Evolutionary conservation across 106 monocot genomes (phyloP).

Genomic region (Phalaenopsis aphrodite): DNA sequence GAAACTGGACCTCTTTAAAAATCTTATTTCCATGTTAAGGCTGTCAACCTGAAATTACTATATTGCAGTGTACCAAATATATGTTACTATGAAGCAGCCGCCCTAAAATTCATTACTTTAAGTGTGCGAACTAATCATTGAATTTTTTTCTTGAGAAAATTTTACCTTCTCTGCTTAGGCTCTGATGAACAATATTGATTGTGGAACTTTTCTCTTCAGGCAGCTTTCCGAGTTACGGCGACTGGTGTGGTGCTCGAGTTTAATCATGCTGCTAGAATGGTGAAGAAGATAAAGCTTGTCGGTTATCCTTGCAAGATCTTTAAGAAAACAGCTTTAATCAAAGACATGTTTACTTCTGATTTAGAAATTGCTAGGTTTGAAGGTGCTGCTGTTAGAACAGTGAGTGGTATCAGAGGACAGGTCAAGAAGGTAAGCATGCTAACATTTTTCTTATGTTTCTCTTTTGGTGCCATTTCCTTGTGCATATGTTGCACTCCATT

Average conservation of each 20-base stretch:
- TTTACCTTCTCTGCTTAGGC: too few species aligned
- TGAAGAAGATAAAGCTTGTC: conserved; percentile 96
- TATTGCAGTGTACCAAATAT: too few species aligned
- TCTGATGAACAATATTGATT: neutral
- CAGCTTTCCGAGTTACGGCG: conserved; percentile 52
- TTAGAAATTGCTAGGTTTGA: conserved; percentile 92
- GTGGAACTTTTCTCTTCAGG: conserved; percentile 20
- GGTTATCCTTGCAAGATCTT: conserved; percentile 90
- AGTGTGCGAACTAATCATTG: too few species aligned
- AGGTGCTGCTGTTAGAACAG: conserved; percentile 85
- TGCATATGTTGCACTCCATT: neutral
- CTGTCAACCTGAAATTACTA: too few species aligned
- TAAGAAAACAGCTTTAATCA: conserved; percentile 89
- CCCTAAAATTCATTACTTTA: too few species aligned
- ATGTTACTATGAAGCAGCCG: too few species aligned
- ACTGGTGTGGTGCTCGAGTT: conserved; percentile 66
- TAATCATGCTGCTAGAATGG: conserved; percentile 72
- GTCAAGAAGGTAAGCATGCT: conserved; percentile 68
- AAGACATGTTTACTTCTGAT: conserved; percentile 97
- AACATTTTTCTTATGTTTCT: neutral
- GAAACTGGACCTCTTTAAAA: too few species aligned
- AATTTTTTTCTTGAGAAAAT: too few species aligned
- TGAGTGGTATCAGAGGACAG: conserved; percentile 84
- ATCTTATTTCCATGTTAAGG: too few species aligned
- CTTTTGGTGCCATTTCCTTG: neutral